These are phyloP conservation scores for Inga oerstediana DNA, from an alignment of 306 rosid species.

Conservation along the genomic window DNA sequence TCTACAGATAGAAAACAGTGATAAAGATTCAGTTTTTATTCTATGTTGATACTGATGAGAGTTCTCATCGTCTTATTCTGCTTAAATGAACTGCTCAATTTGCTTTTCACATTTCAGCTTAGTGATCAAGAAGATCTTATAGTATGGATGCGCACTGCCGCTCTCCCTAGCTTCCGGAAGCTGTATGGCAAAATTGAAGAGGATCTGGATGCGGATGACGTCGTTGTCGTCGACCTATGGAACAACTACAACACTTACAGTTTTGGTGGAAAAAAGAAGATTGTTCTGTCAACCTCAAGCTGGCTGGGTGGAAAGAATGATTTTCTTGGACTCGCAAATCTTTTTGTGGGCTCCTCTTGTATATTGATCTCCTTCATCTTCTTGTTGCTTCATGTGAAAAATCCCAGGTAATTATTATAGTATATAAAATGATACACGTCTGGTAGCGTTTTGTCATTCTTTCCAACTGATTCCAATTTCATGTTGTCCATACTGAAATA, in stretches of 20 bases:
- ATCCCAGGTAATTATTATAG: conserved; percentile 58
- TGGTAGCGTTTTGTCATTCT: neutral
- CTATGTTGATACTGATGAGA: conserved; percentile 29
- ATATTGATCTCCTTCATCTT: conserved; percentile 69
- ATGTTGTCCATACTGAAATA: neutral
- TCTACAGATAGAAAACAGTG: neutral
- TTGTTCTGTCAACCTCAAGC: conserved; percentile 83
- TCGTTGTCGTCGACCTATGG: conserved; percentile 60
- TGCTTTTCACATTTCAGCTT: conserved; percentile 55
- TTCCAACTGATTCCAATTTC: neutral
- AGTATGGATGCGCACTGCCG: conserved; percentile 99
- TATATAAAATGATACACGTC: neutral
- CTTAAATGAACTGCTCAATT: conserved; percentile 31
- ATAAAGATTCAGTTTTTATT: neutral
- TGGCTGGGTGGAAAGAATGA: conserved; percentile 96
- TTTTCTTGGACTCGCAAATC: conserved; percentile 83
- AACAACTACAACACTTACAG: conserved; percentile 92
- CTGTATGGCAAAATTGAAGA: conserved; percentile 91
- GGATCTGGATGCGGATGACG: conserved; percentile 86
- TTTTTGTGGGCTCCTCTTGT: conserved; percentile 69
- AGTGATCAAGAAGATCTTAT: conserved; percentile 97
- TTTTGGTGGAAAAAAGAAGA: conserved; percentile 90
- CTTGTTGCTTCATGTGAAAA: conserved; percentile 78
- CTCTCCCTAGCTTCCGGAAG: conserved; percentile 93
- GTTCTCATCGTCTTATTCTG: conserved; percentile 29